Percentiles rank a stretch among this genome's conserved stretches.
Evolutionary conservation across 371 early-diverging fungal species (phyloP).

Genomic region (Batkoa obscura): DNA sequence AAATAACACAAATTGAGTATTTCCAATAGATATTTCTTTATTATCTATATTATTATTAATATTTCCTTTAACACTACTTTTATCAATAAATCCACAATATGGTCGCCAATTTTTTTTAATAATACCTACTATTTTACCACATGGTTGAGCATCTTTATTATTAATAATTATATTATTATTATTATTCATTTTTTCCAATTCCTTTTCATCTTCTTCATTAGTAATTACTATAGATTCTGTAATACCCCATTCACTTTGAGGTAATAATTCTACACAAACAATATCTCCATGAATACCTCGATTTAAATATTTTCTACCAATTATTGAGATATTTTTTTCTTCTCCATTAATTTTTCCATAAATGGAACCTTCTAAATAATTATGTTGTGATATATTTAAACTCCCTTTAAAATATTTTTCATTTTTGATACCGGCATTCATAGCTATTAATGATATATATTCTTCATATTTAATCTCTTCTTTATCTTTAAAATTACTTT

Average conservation of each 20-base stretch:
- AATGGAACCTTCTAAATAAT: slow-evolving; percentile 72
- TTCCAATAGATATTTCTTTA: slow-evolving; percentile 15
- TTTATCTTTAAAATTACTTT: too few relatives aligned
- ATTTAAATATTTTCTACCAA: slow-evolving; percentile 71
- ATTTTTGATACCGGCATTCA: slow-evolving; percentile 69
- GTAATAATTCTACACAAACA: slow-evolving; percentile 69
- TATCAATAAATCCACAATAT: slow-evolving; percentile 81
- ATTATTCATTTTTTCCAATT: slow-evolving; percentile 27
- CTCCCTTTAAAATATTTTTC: slow-evolving; percentile 62
- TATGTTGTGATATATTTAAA: slow-evolving; percentile 62
- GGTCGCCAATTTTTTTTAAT: slow-evolving; percentile 88
- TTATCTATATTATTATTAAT: slow-evolving; percentile 24
- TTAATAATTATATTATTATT: too few relatives aligned
- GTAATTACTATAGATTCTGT: slow-evolving; percentile 47
- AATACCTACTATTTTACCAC: slow-evolving; percentile 77
- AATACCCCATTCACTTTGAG: slow-evolving; percentile 63
- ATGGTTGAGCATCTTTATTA: slow-evolving; percentile 31
- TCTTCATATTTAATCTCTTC: too few relatives aligned
- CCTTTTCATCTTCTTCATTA: slow-evolving; percentile 40
- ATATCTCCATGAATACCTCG: slow-evolving; percentile 82
- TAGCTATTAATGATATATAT: too few relatives aligned
- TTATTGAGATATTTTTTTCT: slow-evolving; percentile 46
- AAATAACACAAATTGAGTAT: slow-evolving; percentile 19
- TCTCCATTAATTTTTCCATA: slow-evolving; percentile 51
- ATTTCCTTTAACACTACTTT: slow-evolving; percentile 33